phyloP scores from a whole-genome alignment of 2,329 filamentous ascomycete genomes.

The Davidsoniella eucalypti region DNA sequence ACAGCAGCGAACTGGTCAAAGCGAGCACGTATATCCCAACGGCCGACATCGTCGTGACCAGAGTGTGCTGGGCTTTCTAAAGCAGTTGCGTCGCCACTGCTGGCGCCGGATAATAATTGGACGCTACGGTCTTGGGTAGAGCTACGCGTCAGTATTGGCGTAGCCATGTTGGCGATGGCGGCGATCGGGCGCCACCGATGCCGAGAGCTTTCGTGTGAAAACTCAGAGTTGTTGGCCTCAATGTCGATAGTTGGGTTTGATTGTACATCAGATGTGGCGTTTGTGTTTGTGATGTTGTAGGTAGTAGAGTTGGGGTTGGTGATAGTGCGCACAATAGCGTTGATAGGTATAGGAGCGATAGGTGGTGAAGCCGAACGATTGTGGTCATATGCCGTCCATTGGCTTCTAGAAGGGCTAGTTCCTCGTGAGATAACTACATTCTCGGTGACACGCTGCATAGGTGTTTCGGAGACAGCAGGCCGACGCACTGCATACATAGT shows the following conservation, averaged over 20 bases:
- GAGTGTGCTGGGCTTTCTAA: not conserved
- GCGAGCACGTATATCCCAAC: slow-evolving; percentile 40
- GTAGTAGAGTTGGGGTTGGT: not conserved
- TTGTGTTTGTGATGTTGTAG: not conserved
- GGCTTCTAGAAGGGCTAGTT: slow-evolving; percentile 6
- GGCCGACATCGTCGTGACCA: slow-evolving; percentile 16
- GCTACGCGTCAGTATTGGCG: slow-evolving; percentile 19
- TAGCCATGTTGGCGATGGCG: slow-evolving; percentile 17
- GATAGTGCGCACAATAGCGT: not conserved
- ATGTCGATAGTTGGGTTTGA: slow-evolving; percentile 5
- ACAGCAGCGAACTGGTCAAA: slow-evolving; percentile 44
- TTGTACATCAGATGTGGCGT: not conserved
- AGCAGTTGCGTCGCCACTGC: not conserved
- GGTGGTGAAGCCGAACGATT: not conserved
- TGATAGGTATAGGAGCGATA: not conserved
- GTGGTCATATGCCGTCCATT: slow-evolving; percentile 12
- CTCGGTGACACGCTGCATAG: slow-evolving; percentile 10
- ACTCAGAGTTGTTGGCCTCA: slow-evolving; percentile 6
- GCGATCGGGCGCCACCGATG: slow-evolving; percentile 14
- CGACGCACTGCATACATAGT: slow-evolving; percentile 48
- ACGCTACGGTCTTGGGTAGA: slow-evolving; percentile 13
- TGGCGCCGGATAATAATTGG: not conserved
- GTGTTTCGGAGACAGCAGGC: slow-evolving; percentile 36
- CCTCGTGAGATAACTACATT: slow-evolving; percentile 1
- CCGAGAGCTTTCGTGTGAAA: not conserved